Conservation (phyloP, 148 eudicot genomes). For the Fagopyrum tataricum region DNA sequence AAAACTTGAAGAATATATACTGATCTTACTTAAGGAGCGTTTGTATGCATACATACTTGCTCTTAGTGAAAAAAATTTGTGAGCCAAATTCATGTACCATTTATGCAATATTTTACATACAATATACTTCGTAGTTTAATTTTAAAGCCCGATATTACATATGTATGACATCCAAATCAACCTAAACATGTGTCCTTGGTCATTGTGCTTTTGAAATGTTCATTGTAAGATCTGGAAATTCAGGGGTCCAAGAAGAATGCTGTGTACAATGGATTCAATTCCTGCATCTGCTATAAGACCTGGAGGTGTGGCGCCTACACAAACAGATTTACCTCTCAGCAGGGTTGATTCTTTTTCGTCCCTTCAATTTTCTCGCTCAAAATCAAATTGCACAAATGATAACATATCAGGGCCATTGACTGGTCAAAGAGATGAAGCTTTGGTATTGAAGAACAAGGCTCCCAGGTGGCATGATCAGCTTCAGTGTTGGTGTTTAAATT, state of each 20-base stretch:
- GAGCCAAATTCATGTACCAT: too few species aligned
- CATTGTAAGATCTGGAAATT: neutral
- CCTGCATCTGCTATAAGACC: constrained; percentile 64
- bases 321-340: constrained; percentile 37
- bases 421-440: constrained; percentile 29
- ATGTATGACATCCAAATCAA: too few species aligned
- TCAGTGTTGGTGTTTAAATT: constrained; percentile 81
- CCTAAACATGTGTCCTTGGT: neutral
- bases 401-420: constrained; percentile 17
- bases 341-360: constrained; percentile 28
- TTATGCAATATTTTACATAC: too few species aligned
- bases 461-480: constrained; percentile 86
- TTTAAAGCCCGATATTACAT: too few species aligned
- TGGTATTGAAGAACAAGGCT: constrained; percentile 59
- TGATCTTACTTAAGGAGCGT: neutral
- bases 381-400: constrained; percentile 32
- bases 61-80: too few species aligned
- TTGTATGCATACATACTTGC: too few species aligned
- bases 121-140: too few species aligned
- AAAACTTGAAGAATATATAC: neutral
- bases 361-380: constrained; percentile 38
- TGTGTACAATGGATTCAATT: constrained; percentile 48
- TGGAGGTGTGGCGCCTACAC: constrained; percentile 63
- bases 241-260: constrained; percentile 85
- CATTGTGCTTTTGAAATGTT: neutral